Conservation (phyloP, 768 basidiomycete genomes). For the Lyophyllum shimeji region DNA sequence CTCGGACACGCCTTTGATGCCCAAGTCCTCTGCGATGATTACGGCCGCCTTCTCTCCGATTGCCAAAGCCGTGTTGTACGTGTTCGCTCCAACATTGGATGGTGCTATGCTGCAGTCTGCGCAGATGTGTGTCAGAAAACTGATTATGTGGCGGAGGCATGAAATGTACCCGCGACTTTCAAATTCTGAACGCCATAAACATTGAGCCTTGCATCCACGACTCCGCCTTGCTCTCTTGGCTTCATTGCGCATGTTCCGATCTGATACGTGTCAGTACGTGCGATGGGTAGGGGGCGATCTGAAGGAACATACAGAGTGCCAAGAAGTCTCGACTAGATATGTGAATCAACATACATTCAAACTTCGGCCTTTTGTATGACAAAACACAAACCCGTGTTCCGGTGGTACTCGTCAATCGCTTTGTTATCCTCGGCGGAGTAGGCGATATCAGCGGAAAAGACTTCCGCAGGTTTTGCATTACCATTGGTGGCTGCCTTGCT, state of each 20-base stretch:
- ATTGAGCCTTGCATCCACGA: conserved; percentile 60
- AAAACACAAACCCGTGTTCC: conserved; percentile 27
- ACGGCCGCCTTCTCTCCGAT: conserved; percentile 65
- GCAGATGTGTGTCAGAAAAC: not conserved
- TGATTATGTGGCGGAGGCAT: not conserved
- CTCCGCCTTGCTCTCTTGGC: conserved; percentile 53
- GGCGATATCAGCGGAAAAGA: conserved; percentile 34
- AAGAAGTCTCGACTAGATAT: conserved; percentile 37
- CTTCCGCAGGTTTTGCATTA: conserved; percentile 27
- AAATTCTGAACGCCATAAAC: conserved; percentile 60
- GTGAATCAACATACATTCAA: not conserved
- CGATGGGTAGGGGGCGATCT: not conserved
- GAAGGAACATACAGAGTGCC: conserved; percentile 40
- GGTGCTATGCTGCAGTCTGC: conserved; percentile 40
- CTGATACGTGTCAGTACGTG: conserved; percentile 27
- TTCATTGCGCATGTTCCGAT: conserved; percentile 73
- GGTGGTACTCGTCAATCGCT: conserved; percentile 39
- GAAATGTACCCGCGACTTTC: conserved; percentile 52
- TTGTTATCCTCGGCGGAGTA: conserved; percentile 43
- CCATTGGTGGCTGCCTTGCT: conserved; percentile 28
- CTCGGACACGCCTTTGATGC: conserved; percentile 20
- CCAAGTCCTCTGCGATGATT: conserved; percentile 57
- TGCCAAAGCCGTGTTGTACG: conserved; percentile 40
- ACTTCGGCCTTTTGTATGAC: not conserved
- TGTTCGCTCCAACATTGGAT: conserved; percentile 40